Conservation (phyloP, 1,284 basidiomycete species). For the Blastosporella zonata region DNA sequence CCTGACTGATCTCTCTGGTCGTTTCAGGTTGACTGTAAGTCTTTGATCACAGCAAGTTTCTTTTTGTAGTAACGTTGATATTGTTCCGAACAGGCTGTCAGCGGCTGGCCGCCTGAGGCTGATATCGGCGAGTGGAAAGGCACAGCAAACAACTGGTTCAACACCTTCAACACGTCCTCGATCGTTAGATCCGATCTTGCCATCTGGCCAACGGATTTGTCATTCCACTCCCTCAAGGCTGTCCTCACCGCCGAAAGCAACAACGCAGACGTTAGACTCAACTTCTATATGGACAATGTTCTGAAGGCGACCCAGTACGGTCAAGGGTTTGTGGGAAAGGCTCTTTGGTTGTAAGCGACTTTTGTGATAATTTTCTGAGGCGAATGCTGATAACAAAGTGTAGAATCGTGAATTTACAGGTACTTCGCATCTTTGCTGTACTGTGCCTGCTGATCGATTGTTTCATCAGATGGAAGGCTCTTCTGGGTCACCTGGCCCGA, state of each 20-base stretch:
- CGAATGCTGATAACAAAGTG: neutral
- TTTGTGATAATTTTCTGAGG: neutral
- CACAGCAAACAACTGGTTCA: constrained; percentile 41
- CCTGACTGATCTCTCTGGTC: neutral
- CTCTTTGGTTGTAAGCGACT: constrained; percentile 38
- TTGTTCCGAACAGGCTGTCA: constrained; percentile 31
- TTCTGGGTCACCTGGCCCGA: constrained; percentile 40
- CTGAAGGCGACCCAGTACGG: constrained; percentile 37
- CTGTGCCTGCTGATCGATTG: neutral
- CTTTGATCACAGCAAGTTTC: neutral
- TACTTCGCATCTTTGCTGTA: constrained; percentile 9
- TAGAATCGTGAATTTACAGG: constrained; percentile 45
- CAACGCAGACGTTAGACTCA: constrained; percentile 34
- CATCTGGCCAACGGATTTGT: constrained; percentile 39
- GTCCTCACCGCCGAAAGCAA: constrained; percentile 37
- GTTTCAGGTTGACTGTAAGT: constrained; percentile 30
- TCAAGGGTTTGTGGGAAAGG: constrained; percentile 35
- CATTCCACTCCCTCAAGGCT: constrained; percentile 41
- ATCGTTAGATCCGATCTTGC: constrained; percentile 37
- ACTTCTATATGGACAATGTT: constrained; percentile 39
- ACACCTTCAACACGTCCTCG: constrained; percentile 42
- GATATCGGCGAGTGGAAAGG: constrained; percentile 49
- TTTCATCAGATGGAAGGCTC: constrained; percentile 41
- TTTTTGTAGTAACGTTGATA: neutral
- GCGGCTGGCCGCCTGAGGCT: constrained; percentile 40